These are phyloP conservation scores for Ramularia endophylla DNA, from an alignment of 2,329 filamentous ascomycete genomes.

Conservation along the genomic window DNA sequence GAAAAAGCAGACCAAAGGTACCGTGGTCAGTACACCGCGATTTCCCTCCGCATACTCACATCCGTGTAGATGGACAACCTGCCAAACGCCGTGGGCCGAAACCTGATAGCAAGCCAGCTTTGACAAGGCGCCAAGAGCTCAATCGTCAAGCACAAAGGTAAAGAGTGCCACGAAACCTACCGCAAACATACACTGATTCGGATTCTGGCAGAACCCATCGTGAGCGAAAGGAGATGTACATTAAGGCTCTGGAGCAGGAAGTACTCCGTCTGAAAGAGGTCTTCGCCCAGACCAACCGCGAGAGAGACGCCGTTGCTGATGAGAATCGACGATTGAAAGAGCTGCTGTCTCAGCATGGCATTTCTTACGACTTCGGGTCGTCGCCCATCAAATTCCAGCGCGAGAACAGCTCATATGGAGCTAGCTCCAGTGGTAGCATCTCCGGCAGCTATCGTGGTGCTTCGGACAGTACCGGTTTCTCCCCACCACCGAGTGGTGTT, in stretches of 20 bases:
- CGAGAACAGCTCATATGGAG: slow-evolving; percentile 36
- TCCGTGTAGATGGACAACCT: slow-evolving; percentile 66
- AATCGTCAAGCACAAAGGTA: slow-evolving; percentile 96
- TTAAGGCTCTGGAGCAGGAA: slow-evolving; percentile 88
- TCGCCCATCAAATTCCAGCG: slow-evolving; percentile 33
- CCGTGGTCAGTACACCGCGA: slow-evolving; percentile 10
- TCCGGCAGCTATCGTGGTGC: slow-evolving; percentile 55
- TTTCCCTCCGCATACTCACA: slow-evolving; percentile 1
- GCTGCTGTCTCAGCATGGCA: slow-evolving; percentile 53
- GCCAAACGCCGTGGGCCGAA: slow-evolving; percentile 91
- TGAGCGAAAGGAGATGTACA: slow-evolving; percentile 93
- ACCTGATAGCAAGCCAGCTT: slow-evolving; percentile 89
- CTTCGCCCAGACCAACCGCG: slow-evolving; percentile 66
- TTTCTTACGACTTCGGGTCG: slow-evolving; percentile 46
- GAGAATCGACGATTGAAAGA: slow-evolving; percentile 74
- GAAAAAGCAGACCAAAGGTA: slow-evolving; percentile 74
- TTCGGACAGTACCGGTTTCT: slow-evolving; percentile 42
- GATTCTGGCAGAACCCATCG: slow-evolving; percentile 69
- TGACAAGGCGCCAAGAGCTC: slow-evolving; percentile 86
- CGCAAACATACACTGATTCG: no score
- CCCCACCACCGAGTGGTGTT: slow-evolving; percentile 28
- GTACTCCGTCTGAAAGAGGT: slow-evolving; percentile 82
- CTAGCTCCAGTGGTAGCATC: slow-evolving; percentile 50
- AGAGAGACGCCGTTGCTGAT: slow-evolving; percentile 67
- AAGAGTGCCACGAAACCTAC: slow-evolving; percentile 12